These are phyloP conservation scores for Lipomyces mesembrius DNA, from an alignment of 805 yeast genomes.

Conservation along the genomic window DNA sequence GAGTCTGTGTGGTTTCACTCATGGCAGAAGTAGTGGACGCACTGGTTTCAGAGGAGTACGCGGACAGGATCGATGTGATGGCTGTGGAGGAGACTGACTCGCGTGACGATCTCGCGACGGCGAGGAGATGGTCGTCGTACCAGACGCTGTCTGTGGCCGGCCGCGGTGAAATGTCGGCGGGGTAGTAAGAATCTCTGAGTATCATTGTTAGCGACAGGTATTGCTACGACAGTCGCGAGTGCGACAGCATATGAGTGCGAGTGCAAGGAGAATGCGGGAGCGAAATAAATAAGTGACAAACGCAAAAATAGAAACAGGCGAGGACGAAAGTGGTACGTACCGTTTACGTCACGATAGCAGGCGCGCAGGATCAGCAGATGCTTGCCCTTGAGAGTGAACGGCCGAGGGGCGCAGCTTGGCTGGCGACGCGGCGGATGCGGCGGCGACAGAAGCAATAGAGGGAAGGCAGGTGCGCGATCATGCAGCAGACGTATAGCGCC, in stretches of 20 bases:
- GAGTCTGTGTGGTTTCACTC: background rate
- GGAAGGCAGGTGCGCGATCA: background rate
- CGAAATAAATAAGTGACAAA: background rate
- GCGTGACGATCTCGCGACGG: background rate
- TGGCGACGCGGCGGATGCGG: background rate
- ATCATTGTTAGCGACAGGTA: background rate
- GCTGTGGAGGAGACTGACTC: background rate
- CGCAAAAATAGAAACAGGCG: background rate
- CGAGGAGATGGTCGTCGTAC: background rate
- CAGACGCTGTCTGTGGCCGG: background rate
- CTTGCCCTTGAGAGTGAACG: background rate
- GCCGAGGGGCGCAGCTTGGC: background rate
- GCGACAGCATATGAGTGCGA: background rate
- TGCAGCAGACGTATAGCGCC: background rate
- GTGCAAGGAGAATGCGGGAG: background rate
- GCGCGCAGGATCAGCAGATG: background rate
- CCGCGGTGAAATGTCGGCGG: background rate
- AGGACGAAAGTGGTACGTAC: background rate
- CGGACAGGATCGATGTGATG: background rate
- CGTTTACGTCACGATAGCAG: background rate
- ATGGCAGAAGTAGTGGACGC: background rate
- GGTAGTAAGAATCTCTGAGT: background rate
- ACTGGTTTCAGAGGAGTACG: background rate
- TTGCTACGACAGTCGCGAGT: background rate
- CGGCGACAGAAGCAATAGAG: background rate